These are phyloP conservation scores for Penicillium canescens DNA, from an alignment of 495 filamentous ascomycete species.

Conservation along the genomic window DNA sequence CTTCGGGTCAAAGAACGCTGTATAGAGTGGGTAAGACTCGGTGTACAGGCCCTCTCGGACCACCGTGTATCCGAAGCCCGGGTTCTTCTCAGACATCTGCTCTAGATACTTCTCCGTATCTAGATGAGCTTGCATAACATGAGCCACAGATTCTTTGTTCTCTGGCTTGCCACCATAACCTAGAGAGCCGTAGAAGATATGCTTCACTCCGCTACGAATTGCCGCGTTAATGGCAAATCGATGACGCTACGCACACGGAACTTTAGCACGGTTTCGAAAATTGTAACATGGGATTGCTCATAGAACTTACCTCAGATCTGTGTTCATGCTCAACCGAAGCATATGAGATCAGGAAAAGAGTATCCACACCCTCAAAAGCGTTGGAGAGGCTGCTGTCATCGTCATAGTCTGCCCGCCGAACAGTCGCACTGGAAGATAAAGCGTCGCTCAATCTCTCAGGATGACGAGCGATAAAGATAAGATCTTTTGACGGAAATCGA, in stretches of 20 bases:
- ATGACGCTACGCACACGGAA: conserved; percentile 28
- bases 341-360: conserved; percentile 34
- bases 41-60: conserved; percentile 63
- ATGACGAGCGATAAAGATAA: conserved; percentile 38
- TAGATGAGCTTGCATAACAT: conserved; percentile 66
- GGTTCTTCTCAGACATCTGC: conserved; percentile 9
- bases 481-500: conserved; percentile 23
- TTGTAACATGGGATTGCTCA: not conserved
- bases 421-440: conserved; percentile 12
- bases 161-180: conserved; percentile 43
- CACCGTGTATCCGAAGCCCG: conserved; percentile 41
- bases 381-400: conserved; percentile 15
- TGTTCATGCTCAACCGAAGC: conserved; percentile 26
- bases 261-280: not conserved
- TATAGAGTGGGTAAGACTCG: conserved; percentile 63
- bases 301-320: conserved; percentile 19
- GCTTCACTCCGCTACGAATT: conserved; percentile 47
- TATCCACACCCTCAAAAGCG: conserved; percentile 25
- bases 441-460: conserved; percentile 31
- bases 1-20: conserved; percentile 51
- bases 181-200: conserved; percentile 63
- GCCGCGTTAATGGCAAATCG: conserved; percentile 55
- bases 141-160: conserved; percentile 38
- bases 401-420: conserved; percentile 28
- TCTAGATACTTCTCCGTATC: conserved; percentile 56